A percentile compares a stretch with the other conserved stretches of the same genome.
These are phyloP conservation scores for Auriscalpium orientale DNA, from an alignment of 768 basidiomycete genomes.

Conservation along the genomic window DNA sequence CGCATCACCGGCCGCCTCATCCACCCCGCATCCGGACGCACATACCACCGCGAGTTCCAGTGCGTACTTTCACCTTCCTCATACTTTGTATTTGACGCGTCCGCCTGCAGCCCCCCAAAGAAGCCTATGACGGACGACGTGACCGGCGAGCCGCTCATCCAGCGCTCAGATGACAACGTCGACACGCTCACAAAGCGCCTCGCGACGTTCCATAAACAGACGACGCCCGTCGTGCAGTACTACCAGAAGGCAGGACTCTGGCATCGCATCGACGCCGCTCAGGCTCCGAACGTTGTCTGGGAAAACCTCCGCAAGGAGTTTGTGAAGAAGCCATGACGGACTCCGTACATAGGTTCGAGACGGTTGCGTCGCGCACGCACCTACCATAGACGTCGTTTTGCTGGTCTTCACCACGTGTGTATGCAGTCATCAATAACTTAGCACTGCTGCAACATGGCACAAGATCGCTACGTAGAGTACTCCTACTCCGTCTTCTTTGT, in stretches of 20 bases:
- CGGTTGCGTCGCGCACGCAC: no score
- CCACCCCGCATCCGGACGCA: constrained; percentile 82
- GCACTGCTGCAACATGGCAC: no score
- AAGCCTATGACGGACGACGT: constrained; percentile 91
- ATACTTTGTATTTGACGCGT: not conserved
- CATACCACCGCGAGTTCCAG: constrained; percentile 95
- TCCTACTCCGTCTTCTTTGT: constrained; percentile 29
- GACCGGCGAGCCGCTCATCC: constrained; percentile 92
- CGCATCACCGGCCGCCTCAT: constrained; percentile 96
- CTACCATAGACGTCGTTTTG: no score
- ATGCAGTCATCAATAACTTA: no score
- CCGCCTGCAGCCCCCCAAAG: constrained; percentile 78
- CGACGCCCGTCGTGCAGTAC: constrained; percentile 92
- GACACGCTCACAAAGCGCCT: constrained; percentile 90
- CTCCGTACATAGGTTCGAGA: not conserved
- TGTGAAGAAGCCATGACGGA: constrained; percentile 34
- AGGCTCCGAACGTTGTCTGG: constrained; percentile 91
- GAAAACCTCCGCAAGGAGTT: constrained; percentile 66
- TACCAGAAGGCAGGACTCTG: constrained; percentile 90
- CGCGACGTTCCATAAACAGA: constrained; percentile 84
- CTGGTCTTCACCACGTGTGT: no score
- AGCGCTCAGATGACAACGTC: constrained; percentile 96
- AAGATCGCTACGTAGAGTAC: not conserved
- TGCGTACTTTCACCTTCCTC: constrained; percentile 33
- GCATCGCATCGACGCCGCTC: constrained; percentile 88